Evolutionary conservation across 108 stramenopile species (phyloP), one percentile per base, ranked within the genome.

Genomic region (Cyclostephanos tholiformis): DNA sequence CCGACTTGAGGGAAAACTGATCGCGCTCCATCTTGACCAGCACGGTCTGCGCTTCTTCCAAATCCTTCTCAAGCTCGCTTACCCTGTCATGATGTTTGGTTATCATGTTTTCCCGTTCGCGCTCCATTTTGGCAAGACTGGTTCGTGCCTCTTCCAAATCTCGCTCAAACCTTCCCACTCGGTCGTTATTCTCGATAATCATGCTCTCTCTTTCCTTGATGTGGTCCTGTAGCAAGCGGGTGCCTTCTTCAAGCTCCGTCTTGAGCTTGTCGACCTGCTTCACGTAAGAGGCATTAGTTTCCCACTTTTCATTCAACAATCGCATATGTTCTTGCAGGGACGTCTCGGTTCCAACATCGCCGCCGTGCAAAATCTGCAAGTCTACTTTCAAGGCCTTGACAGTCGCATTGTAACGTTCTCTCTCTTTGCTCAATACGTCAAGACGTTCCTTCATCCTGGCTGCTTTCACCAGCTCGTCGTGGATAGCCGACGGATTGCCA

Each of bases 301-400:
- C 71, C 79, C 79, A 80, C 41, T 63, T 73, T 25, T 73, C 72
- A 26, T 56, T 80, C n/a, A 80, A 55, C 8, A 73, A 49, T 39
- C 79, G 60, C 79, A 80, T 80, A 46, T 80, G 79, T 19, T 80
- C 79, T 66, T 80, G 79, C 13, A 80, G 72, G 2, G 79, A 80
- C 20, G 79, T 69, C 38, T 80, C 79, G 12, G 79, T 11, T 13
- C 79, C 79, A 4, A 67, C 62, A 56, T 65, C 65, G 4, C 58
- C 53, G 29, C 55, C 67, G 50, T 80, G 79, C 19, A 80, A 26
- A 19, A 72, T 41, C 17, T 67, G 57, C 23, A 80, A 55, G 67
- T 80, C 79, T 13, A 80, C 63, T 62, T 80, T 80, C 38, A 80
- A 56, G 2, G 79, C 79, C 55, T 80, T 80, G 62, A 80, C 72